Percentiles rank a stretch among this genome's conserved stretches.
Evolutionary conservation across 2,329 filamentous ascomycete species (phyloP).

Genomic region (Knoxdaviesia proteae): DNA sequence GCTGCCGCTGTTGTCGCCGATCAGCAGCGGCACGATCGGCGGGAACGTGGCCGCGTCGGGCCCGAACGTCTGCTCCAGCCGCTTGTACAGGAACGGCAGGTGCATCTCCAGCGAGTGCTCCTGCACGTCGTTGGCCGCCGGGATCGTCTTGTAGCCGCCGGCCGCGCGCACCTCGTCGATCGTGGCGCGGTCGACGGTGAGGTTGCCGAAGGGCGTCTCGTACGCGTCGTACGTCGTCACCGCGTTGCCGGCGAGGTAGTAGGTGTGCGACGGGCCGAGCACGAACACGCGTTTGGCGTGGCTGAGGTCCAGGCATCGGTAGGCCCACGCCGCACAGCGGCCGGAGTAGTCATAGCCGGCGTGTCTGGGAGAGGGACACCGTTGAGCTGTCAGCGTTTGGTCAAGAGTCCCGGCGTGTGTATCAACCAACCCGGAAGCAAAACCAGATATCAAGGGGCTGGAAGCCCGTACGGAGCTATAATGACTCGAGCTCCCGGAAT

Average conservation of each 20-base stretch:
- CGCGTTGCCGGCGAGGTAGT: slow-evolving; percentile 58
- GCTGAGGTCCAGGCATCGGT: slow-evolving; percentile 68
- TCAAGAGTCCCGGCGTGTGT: not conserved
- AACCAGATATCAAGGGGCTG: not conserved
- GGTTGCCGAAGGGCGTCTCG: slow-evolving; percentile 51
- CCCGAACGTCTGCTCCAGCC: slow-evolving; percentile 31
- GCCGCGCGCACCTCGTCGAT: slow-evolving; percentile 25
- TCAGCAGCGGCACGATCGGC: slow-evolving; percentile 62
- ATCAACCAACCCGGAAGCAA: not conserved
- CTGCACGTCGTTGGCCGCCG: slow-evolving; percentile 42
- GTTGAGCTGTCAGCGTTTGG: not conserved
- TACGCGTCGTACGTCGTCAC: slow-evolving; percentile 53
- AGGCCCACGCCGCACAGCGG: slow-evolving; percentile 81
- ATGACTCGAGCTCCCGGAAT: slow-evolving; percentile 58
- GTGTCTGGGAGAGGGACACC: slow-evolving; percentile 35
- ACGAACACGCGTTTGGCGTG: slow-evolving; percentile 75
- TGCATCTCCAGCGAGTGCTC: slow-evolving; percentile 98
- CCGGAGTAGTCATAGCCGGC: slow-evolving; percentile 89
- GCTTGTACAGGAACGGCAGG: slow-evolving; percentile 77
- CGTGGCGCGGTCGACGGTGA: slow-evolving; percentile 40
- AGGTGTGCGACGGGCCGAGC: slow-evolving; percentile 79
- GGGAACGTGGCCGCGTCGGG: slow-evolving; percentile 34
- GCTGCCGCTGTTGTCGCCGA: slow-evolving; percentile 48
- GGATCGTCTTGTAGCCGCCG: slow-evolving; percentile 30
- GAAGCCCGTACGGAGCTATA: slow-evolving; percentile 63